Evolutionary conservation across 805 yeast species (phyloP).

Genomic region (Zygosaccharomyces bisporus): DNA sequence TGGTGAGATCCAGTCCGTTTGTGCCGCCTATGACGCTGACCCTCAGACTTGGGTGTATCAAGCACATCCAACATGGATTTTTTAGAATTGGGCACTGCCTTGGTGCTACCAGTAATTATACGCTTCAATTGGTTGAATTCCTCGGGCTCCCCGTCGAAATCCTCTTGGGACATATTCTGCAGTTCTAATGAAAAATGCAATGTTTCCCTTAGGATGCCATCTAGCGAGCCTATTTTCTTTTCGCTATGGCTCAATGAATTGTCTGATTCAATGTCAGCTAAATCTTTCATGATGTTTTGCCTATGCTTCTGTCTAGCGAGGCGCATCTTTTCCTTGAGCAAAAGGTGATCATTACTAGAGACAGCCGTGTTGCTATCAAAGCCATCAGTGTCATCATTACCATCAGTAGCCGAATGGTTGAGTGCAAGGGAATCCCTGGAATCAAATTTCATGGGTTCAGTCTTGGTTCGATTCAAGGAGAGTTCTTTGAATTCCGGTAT

Average conservation of each 20-base stretch:
- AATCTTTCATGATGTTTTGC: conserved; percentile 13
- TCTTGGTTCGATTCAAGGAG: not conserved
- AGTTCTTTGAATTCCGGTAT: not conserved
- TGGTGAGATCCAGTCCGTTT: not conserved
- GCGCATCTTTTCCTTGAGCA: conserved; percentile 18
- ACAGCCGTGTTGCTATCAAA: conserved; percentile 18
- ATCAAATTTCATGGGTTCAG: not conserved
- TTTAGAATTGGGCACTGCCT: conserved; percentile 10
- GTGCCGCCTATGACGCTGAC: conserved; percentile 9
- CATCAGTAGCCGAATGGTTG: not conserved
- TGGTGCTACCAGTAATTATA: conserved; percentile 28
- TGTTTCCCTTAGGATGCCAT: conserved; percentile 24
- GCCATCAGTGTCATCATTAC: not conserved
- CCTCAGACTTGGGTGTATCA: conserved; percentile 12
- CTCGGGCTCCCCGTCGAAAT: conserved; percentile 12
- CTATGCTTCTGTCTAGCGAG: conserved; percentile 22
- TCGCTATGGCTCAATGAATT: conserved; percentile 3
- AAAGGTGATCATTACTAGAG: conserved; percentile 22
- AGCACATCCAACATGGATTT: conserved; percentile 27
- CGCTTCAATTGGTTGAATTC: conserved; percentile 17
- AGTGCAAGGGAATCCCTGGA: conserved; percentile 1
- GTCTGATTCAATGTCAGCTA: conserved; percentile 14
- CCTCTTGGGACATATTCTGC: conserved; percentile 20
- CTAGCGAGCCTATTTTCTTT: conserved; percentile 16
- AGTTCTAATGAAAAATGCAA: conserved; percentile 23